phyloP scores from a whole-genome alignment of 1,284 basidiomycete species.

The Austroboletus niveus region DNA sequence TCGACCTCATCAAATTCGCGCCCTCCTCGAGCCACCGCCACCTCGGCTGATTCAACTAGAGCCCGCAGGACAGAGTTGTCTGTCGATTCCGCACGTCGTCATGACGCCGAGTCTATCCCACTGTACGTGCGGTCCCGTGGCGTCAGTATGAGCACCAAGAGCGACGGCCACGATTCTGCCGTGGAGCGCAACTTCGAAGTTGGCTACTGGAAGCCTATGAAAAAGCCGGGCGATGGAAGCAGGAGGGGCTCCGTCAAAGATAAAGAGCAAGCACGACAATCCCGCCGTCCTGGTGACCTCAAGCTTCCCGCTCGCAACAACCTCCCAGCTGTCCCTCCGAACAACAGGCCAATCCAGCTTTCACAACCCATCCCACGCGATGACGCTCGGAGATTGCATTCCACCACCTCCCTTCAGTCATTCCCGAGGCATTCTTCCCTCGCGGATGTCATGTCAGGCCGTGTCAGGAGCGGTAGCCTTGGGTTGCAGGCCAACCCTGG shows the following conservation, averaged over 20 bases:
- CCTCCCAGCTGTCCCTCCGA: constrained; percentile 21
- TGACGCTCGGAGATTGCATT: constrained; percentile 39
- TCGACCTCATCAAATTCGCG: constrained; percentile 34
- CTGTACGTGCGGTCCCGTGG: constrained; percentile 49
- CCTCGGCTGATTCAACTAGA: constrained; percentile 16
- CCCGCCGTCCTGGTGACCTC: constrained; percentile 36
- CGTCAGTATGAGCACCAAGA: constrained; percentile 50
- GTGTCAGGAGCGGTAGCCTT: constrained; percentile 58
- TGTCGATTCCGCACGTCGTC: constrained; percentile 25
- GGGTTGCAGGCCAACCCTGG: constrained; percentile 39
- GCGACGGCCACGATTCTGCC: constrained; percentile 24
- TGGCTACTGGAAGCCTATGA: constrained; percentile 28
- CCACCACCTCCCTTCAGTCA: constrained; percentile 43
- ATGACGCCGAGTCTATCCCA: constrained; percentile 33
- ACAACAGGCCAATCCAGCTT: constrained; percentile 13
- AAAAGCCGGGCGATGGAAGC: constrained; percentile 34
- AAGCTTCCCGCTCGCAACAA: constrained; percentile 36
- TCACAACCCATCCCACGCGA: constrained; percentile 35
- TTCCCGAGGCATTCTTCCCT: constrained; percentile 33
- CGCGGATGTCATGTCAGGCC: constrained; percentile 33
- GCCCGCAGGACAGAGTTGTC: constrained; percentile 24
- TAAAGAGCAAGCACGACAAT: constrained; percentile 30
- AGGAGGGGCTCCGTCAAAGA: constrained; percentile 32
- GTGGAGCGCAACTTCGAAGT: constrained; percentile 29
- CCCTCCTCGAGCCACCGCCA: constrained; percentile 35